Base-by-base conservation (phyloP, 495 filamentous ascomycete species). In the Platismatia glauca region DNA sequence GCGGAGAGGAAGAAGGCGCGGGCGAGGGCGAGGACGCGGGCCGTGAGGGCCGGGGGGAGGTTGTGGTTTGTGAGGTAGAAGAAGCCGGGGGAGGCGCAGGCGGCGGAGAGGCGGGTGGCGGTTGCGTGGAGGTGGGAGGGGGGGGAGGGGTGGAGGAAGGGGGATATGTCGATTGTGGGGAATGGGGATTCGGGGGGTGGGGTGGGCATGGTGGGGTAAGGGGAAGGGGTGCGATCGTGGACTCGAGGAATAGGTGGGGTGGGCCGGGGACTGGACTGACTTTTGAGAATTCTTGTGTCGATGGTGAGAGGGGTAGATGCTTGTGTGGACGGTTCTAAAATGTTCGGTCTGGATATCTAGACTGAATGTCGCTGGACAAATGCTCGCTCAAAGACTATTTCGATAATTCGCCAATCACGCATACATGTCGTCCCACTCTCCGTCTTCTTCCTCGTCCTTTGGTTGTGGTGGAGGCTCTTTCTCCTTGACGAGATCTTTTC, bases 401-500 rank as follows among this genome's bases (percentile, higher is more conserved):
- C 5, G 3, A 60, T 22, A 35, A 2, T 18, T 7, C 55, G 39
- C 53, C 62, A 46, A 35, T 80, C 68, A 91, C 58, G 84, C 86
- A 75, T 90, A 93, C 78, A 90, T 80, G 11, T 84, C 85, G 78
- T 90, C 85, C 75, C 84, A 82, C 71, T 88, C 86, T 62, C 64
- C 74, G 34, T 77, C 71, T 46, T 67, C 69, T 59, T 77, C 71
- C 56, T 76, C 74, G 12, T 74, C 72, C 73, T 79, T 75, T 69
- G 76, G 65, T 57, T 73, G 55, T 77, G 74, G 58, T 77, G 77
- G 57, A 80, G 80, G 66, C 74, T 80, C 66, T 82, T 76, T 74
- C 84, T 86, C 80, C 78, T 89, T 86, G 66, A 87, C 78, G 66
- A 97, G 75, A 68, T 91, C 85, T 70, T 84, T 82, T 53, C 93